Evolutionary conservation across 192 early-diverging fungal genomes (phyloP), one percentile per base, ranked within the genome.

Genomic region (Chytriomyces confervae): DNA sequence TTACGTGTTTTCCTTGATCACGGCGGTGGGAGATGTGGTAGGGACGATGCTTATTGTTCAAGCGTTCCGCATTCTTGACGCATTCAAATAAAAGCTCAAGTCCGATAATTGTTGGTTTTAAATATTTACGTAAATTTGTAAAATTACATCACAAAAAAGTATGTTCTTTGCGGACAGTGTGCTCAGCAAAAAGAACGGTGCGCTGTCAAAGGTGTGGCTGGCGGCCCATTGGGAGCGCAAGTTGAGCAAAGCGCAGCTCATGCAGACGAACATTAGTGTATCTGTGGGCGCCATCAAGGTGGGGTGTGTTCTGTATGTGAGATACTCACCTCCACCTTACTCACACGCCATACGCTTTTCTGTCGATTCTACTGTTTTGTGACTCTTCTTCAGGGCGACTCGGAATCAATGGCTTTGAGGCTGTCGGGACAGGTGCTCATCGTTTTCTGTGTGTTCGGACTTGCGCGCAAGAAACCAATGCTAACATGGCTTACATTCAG

Each of bases 151-250:
- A 23, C 16, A 60, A 75, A 61, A 11, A 62, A 66, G 48, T 47
- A 86, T 86, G 85, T 89, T 89, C 79, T 89, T 79, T 77, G 69
- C 81, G 27, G 87, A 89, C 24, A 53, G 45, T 3, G 53, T 89
- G 6, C 72, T 89, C 24, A 57, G 76, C 51, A 87, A 87, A 75
- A 84, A 82, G 79, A 96, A 96, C 5, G 72, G 72, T 45, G 72
- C 96, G 57, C 87, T 99, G 64, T 94, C 95, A 69, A 94, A 94
- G 80, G 94, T 98, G 72, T 99, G 98, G 98, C 90, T 99, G 23
- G 98, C 98, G 13, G 94, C 97, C 44, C 95, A 98, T 77, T 94
- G 94, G 91, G 98, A 99, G 84, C 88, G 93, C 80, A 99, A 99
- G 89, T 86, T 99, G 45, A 93, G 92, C 72, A 99, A 99, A 80